Evolutionary conservation across 2,329 filamentous ascomycete genomes (phyloP), one percentile per base, ranked within the genome.

Genomic region (Verticillium klebahnii): DNA sequence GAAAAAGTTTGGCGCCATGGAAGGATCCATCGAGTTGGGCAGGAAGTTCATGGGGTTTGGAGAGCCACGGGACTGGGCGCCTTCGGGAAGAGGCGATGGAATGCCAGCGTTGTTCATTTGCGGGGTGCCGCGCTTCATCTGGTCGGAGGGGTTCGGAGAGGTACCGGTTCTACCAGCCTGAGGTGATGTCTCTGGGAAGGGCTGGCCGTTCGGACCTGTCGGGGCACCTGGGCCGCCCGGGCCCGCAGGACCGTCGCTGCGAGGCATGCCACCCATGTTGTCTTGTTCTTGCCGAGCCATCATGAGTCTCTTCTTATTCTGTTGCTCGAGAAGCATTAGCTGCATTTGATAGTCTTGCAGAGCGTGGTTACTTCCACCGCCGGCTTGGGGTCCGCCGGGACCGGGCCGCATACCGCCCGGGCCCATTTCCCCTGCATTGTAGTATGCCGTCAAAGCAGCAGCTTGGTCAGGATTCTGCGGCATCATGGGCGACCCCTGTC

Each of bases 321-420:
- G 90, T 75, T 93, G 91, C 75, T 94, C 91, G 17, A 94, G 82
- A 58, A 93, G 77, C 91, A 93, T 94, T 72, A 94, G 78, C 73
- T 94, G 91, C 90, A 93, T 93, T 78, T 94, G 91, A 70, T 94
- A 94, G 73, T 95, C 91, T 74, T 93, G 90, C 56, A 94, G 81
- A 25, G 91, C 91, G 73, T 93, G 90, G 72, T 92, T 94, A 75
- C 89, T 90, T 58, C 79, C 82, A 68, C 77, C 82, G 64, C 76
- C 80, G 17, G 75, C 77, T 66, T 81, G 81, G 37, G 74, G 76
- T 62, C 75, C 80, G 45, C 77, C 80, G 32, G 80, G 78, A 50
- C 77, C 82, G 37, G 77, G 75, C 61, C 89, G 83, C 79, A 92
- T 89, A 60, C 78, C 83, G 54, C 76, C 81, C 29, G 83, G 81